Conservation (phyloP, 2,329 filamentous ascomycete genomes). For the Pestalotiopsis fici region DNA sequence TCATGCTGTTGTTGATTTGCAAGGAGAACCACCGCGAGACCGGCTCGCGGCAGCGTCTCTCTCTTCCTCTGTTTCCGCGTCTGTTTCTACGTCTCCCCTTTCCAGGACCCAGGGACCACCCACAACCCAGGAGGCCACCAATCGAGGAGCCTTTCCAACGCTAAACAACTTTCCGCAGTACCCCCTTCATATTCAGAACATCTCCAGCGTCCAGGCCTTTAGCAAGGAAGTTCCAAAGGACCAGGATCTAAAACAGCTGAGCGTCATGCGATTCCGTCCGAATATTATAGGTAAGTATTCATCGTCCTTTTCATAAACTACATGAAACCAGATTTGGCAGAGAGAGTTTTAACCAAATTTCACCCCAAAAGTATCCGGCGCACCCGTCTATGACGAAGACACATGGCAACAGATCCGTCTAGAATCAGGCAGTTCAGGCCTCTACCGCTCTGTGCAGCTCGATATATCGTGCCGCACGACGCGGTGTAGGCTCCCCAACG, state of each 20-base stretch:
- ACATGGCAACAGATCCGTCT: constrained; percentile 65
- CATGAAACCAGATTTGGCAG: too few relatives aligned
- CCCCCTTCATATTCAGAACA: constrained; percentile 68
- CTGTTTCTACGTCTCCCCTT: neutral
- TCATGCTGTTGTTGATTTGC: constrained; percentile 10
- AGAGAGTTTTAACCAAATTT: too few relatives aligned
- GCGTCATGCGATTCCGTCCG: constrained; percentile 66
- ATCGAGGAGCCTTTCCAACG: neutral
- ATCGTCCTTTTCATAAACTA: too few relatives aligned
- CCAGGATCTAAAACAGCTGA: constrained; percentile 50
- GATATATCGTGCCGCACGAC: constrained; percentile 66
- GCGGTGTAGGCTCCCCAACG: constrained; percentile 72
- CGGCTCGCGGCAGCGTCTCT: neutral
- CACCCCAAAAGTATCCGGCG: constrained; percentile 57
- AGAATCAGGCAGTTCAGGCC: constrained; percentile 46
- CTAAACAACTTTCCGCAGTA: constrained; percentile 46
- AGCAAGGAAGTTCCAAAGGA: constrained; percentile 56
- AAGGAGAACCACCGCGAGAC: neutral
- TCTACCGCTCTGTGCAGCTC: constrained; percentile 44
- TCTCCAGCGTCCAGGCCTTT: constrained; percentile 64
- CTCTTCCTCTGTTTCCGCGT: neutral
- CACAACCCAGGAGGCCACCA: neutral
- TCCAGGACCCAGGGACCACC: neutral
- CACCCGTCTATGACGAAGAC: constrained; percentile 68
- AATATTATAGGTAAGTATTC: constrained; percentile 64